Evolutionary conservation across 2,329 filamentous ascomycete species (phyloP), one percentile per base, ranked within the genome.

Genomic region (Didymella pinodella): DNA sequence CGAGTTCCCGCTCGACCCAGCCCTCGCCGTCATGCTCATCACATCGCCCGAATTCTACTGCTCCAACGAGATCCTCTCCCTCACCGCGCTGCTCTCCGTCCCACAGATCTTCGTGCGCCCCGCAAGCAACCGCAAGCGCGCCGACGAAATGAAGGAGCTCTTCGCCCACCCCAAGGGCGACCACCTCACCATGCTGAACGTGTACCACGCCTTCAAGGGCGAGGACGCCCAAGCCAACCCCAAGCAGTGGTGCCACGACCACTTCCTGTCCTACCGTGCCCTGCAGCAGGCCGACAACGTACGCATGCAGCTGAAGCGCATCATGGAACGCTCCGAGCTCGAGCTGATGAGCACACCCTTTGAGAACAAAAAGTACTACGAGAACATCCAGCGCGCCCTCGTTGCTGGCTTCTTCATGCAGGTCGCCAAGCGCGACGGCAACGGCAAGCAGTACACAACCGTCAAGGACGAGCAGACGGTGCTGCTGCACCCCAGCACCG

Each of bases 321-420:
- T 98, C 77, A 99, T 99, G 96, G 93, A 99, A 81, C 92, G 90
- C 14, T 87, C 93, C 66, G 90, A 89, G 58, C 81, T 99, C 10
- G 91, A 96, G 62, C 87, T 99, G 49, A 77, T 97, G 54, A 95
- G 91, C 51, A 98, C 94, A 0, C 86, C 90, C 0, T 98, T 97
- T 74, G 90, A 93, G 70, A 89, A 98, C 81, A 97, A 96, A 83
- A 92, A 96, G 74, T 99, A 99, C 83, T 99, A 98, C 80, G 92
- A 88, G 77, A 99, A 99, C 78, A 99, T 99, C 71, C 91, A 94
- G 44, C 89, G 93, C 36, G 94, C 95, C 8, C 85, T 99, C 14
- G 90, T 97, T 12, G 86, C 93, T 0, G 95, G 96, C 32, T 99
- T 99, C 85, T 99, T 99, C 84, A 99, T 99, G 95, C 95, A 99